Conservation (phyloP, 116 monocot genomes). For the Dioscorea cayenensis region DNA sequence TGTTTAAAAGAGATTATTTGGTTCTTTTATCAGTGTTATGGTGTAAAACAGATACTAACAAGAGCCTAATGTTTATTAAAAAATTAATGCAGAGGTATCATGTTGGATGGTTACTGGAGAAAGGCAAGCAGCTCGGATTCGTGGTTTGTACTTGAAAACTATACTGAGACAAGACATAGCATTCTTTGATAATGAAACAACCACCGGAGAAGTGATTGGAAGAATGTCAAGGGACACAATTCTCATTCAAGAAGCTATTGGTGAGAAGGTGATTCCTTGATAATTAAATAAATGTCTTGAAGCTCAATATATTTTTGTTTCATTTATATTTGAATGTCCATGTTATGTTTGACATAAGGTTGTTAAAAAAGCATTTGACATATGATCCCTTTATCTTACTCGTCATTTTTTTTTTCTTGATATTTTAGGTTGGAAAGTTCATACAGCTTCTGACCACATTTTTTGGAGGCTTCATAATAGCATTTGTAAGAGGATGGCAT, state of each 20-base stretch:
- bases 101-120: conserved; percentile 38
- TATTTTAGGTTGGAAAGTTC: conserved; percentile 39
- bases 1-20: too few species aligned
- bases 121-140: conserved; percentile 27
- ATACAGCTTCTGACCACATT: conserved; percentile 34
- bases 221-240: conserved; percentile 35
- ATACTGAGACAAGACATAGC: conserved; percentile 37
- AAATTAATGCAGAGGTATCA: conserved; percentile 12
- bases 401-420: background rate
- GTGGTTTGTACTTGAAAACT: conserved; percentile 26
- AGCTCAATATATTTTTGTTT: too few species aligned
- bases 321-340: too few species aligned
- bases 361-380: background rate
- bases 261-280: conserved; percentile 23
- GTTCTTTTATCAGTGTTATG: too few species aligned
- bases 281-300: too few species aligned
- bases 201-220: conserved; percentile 15
- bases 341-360: too few species aligned
- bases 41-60: too few species aligned
- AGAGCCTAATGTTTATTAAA: background rate
- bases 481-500: conserved; percentile 46
- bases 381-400: background rate
- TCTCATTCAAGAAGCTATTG: conserved; percentile 37
- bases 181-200: conserved; percentile 23
- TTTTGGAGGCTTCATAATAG: conserved; percentile 29